Evolutionary conservation across 2,329 filamentous ascomycete genomes (phyloP).

Genomic region (Aureobasidium sp.): DNA sequence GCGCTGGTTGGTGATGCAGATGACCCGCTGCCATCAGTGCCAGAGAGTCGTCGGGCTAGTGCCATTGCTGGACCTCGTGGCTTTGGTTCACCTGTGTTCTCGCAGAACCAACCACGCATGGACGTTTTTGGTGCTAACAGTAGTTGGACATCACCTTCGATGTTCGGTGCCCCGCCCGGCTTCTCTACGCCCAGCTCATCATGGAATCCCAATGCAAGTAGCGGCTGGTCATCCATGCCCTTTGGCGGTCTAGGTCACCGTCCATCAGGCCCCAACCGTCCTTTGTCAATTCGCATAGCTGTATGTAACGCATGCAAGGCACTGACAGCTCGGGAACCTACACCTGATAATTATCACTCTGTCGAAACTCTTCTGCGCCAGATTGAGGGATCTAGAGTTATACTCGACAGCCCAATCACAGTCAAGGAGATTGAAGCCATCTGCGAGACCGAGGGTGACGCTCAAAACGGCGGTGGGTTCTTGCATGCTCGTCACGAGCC

Average conservation of each 20-base stretch:
- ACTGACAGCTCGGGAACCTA: constrained; percentile 36
- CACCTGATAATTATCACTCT: constrained; percentile 60
- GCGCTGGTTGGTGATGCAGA: constrained; percentile 70
- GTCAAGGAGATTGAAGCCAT: constrained; percentile 70
- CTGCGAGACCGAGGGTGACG: constrained; percentile 84
- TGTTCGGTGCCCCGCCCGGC: constrained; percentile 32
- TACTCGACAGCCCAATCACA: constrained; percentile 47
- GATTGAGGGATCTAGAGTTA: constrained; percentile 56
- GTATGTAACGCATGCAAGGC: constrained; percentile 73
- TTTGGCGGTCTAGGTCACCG: constrained; percentile 48
- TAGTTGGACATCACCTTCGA: constrained; percentile 37
- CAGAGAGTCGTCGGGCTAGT: constrained; percentile 31
- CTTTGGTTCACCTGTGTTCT: constrained; percentile 28
- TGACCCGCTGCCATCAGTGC: constrained; percentile 50
- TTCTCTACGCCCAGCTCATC: constrained; percentile 25
- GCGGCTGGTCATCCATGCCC: constrained; percentile 38
- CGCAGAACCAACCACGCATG: constrained; percentile 26
- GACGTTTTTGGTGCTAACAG: constrained; percentile 31
- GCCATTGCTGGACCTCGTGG: constrained; percentile 14
- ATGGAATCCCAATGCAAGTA: constrained; percentile 36
- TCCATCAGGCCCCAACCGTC: constrained; percentile 37
- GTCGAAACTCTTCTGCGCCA: constrained; percentile 57
- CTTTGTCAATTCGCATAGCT: constrained; percentile 63
- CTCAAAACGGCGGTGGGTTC: constrained; percentile 80
- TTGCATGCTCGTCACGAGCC: constrained; percentile 59